phyloP scores from a whole-genome alignment of 2,329 filamentous ascomycete genomes.

The Fusarium lateritium region DNA sequence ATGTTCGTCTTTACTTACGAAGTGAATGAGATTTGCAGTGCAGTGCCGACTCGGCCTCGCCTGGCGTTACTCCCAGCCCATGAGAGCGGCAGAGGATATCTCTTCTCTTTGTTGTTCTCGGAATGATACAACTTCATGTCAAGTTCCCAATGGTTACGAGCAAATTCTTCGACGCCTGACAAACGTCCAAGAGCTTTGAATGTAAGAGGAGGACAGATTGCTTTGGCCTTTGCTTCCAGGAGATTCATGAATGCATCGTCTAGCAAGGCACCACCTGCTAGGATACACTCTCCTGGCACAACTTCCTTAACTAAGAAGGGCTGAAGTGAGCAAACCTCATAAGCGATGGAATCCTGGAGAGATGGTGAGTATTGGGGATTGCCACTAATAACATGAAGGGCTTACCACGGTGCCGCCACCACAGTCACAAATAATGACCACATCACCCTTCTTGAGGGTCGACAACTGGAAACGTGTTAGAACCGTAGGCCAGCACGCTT shows the following conservation, averaged over 20 bases:
- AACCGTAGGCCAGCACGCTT: no score
- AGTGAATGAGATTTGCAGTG: not conserved
- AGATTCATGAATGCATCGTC: not conserved
- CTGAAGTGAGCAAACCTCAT: not conserved
- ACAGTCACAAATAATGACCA: conserved; percentile 1
- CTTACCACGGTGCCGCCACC: not conserved
- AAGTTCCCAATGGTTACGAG: not conserved
- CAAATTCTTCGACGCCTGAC: not conserved
- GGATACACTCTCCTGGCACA: not conserved
- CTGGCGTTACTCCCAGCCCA: not conserved
- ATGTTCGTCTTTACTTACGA: not conserved
- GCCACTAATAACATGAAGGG: not conserved
- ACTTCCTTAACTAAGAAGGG: not conserved
- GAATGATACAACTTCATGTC: not conserved
- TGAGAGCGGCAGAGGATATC: not conserved
- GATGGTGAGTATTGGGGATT: not conserved
- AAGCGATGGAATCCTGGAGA: not conserved
- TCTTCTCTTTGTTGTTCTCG: rapidly evolving
- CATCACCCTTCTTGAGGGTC: not conserved
- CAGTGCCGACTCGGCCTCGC: not conserved
- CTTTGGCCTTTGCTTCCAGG: not conserved
- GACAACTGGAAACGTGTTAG: not conserved
- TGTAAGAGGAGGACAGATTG: not conserved
- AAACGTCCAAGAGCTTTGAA: not conserved
- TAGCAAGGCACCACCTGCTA: not conserved